Base-by-base conservation (phyloP, 306 rosid genomes). In the Glycine latifolia region DNA sequence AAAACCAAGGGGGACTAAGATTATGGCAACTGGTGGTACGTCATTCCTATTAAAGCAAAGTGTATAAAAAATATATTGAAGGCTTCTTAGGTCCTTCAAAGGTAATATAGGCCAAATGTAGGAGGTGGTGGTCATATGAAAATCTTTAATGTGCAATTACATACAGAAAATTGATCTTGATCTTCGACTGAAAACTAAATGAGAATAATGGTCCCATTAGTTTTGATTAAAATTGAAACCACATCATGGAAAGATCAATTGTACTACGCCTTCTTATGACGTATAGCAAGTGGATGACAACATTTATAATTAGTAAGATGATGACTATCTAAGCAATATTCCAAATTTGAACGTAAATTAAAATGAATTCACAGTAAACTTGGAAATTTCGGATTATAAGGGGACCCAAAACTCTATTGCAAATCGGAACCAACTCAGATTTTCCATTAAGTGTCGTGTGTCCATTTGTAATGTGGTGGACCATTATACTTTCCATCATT, bases 221-320 rank as follows among this genome's bases (percentile, higher is more conserved):
- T 62, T 88, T 74, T 68, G 77, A 82, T 83, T 80, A 77, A 39
- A 62, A 15, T 83, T 83, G 87, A 69, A 82, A 61, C 50, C 60
- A 54, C 73, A 8, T 79, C 33, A 72, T 70, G 56, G 70, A 72
- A 77, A 46, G 65, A 80, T 20, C 20, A 20, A 20, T 20, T 20
- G 1, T 20, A 20, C 20, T 20, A 20, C 20, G 20, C 20, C 20
- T 20, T 20, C 20, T 1, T 20, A 20, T 20, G 20, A 20, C 20
- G 20, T 20, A 20, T 72, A 80, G 83, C 72, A 75, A 83, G 86
- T 81, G 75, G 46, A 56, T 20, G 20, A 15, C 37, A 47, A 63
- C 59, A 17, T 49, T 50, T 39, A 75, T 81, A 80, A 78, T 86
- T 86, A 20, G 68, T 55, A 63, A 1, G 15, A 73, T 50, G 71